Base-by-base conservation (phyloP, 805 yeast genomes). In the Teunomyces barrocoloradensis region DNA sequence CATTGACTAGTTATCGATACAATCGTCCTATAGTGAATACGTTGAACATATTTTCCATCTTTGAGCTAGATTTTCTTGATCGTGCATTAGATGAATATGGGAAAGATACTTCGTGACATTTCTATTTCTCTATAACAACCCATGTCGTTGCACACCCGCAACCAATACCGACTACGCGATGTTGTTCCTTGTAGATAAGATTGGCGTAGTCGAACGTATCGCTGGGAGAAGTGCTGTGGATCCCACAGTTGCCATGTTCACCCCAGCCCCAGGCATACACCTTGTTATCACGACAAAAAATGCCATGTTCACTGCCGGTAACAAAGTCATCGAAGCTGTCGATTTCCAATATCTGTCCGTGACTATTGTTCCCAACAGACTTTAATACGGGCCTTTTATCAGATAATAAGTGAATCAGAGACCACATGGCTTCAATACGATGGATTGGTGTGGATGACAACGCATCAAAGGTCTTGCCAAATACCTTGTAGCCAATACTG, bases 181-280 rank as follows among this genome's bases (percentile, higher is more conserved):
- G 46, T 0, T 35, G 6, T 2, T 58, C 62, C 6, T 44, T 42
- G 53, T 71, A 69, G 3, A 76, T 32, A 6, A 44, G 47, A 46
- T 76, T 76, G 17, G 75, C 53, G 37, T 64, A 58, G 49, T 63
- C 66, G 49, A 65, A 73, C 2, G 74, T 69, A 40, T 68, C 77
- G 25, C 25, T 21, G 7, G 7, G 9, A 40, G 33, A 44, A 10
- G 21, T 13, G 3, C 37, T 33, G 17, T 53, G 44, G 1, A 46
- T 43, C 0, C 96, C 96, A 66, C 98, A 92, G 61, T 92, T 92
- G 0, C 99, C 99, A 64, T 92, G 99, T 59, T 94, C 98, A 11
- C 97, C 97, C 99, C 99, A 92, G 0, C 99, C 99, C 98, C 98
- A 94, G 2, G 91, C 77, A 46, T 59, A 69, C 0, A 90, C 84